Percentiles rank a stretch among this genome's conserved stretches.
These are phyloP conservation scores for Intubia oerlemansii DNA, from an alignment of 2,329 filamentous ascomycete genomes.

Conservation along the genomic window DNA sequence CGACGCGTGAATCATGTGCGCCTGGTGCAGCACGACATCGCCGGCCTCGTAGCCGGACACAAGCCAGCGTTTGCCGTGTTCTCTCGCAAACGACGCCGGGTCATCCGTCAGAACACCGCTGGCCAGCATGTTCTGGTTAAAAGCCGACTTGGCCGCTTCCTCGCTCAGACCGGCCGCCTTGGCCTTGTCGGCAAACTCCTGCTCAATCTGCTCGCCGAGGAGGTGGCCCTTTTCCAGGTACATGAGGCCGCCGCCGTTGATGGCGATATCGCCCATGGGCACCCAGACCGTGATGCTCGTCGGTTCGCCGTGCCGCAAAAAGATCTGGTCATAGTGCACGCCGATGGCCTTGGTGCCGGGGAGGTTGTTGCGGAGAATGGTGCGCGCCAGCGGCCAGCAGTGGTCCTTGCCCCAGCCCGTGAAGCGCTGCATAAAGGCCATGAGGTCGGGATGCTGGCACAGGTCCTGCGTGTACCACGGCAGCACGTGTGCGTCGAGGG, in stretches of 20 bases:
- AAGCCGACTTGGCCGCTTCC: slow-evolving; percentile 26
- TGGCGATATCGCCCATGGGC: slow-evolving; percentile 28
- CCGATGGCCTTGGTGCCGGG: slow-evolving; percentile 34
- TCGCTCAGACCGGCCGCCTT: slow-evolving; percentile 25
- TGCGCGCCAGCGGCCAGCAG: slow-evolving; percentile 23
- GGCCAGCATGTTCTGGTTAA: slow-evolving; percentile 37
- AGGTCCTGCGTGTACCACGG: slow-evolving; percentile 31
- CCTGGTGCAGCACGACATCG: too few species aligned
- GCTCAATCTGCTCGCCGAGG: slow-evolving; percentile 27
- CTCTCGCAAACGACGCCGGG: slow-evolving; percentile 15
- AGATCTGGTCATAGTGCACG: slow-evolving; percentile 39
- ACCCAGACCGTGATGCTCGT: slow-evolving; percentile 36
- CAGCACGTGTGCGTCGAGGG: slow-evolving; percentile 29
- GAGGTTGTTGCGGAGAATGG: slow-evolving; percentile 32
- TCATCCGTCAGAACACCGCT: slow-evolving; percentile 29
- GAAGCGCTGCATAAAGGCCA: slow-evolving; percentile 25
- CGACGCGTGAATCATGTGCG: too few species aligned
- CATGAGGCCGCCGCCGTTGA: slow-evolving; percentile 35
- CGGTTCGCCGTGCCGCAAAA: slow-evolving; percentile 30
- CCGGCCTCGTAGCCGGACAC: too few species aligned
- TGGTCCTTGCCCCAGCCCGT: slow-evolving; percentile 28
- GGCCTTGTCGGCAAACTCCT: slow-evolving; percentile 25
- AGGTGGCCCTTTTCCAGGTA: slow-evolving; percentile 26
- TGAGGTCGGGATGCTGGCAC: slow-evolving; percentile 27
- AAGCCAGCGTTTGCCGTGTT: too few species aligned